Percentiles rank a stretch among this genome's conserved stretches.
These are phyloP conservation scores for Monilinia fructigena DNA, from an alignment of 2,329 filamentous ascomycete genomes.

Conservation along the genomic window DNA sequence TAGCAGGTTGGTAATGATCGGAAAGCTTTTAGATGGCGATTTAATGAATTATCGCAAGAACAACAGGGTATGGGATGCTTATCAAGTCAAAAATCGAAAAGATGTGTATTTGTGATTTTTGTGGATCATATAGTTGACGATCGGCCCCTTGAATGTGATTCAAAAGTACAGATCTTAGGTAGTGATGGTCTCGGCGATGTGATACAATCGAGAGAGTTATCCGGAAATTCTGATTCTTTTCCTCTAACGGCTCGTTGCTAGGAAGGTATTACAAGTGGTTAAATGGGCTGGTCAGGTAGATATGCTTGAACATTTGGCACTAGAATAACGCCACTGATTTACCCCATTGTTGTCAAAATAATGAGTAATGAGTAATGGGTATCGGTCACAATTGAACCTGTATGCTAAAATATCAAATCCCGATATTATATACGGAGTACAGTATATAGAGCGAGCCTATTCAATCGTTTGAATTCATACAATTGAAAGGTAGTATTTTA, in stretches of 20 bases:
- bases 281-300: slow-evolving; percentile 10
- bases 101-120: neutral
- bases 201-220: slow-evolving; percentile 1
- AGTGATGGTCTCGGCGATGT: slow-evolving; percentile 13
- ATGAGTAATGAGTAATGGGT: too few relatives aligned
- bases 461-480: too few relatives aligned
- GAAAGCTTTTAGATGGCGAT: slow-evolving; percentile 7
- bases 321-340: slow-evolving; percentile 2
- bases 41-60: neutral
- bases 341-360: neutral
- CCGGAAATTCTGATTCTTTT: slow-evolving; percentile 2
- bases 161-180: slow-evolving; percentile 11
- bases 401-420: too few relatives aligned
- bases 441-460: too few relatives aligned
- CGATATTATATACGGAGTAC: too few relatives aligned
- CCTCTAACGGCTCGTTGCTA: slow-evolving; percentile 9
- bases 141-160: slow-evolving; percentile 1
- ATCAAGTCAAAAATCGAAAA: too few relatives aligned
- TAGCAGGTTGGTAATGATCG: neutral
- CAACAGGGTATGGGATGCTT: neutral
- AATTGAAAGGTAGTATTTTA: too few relatives aligned
- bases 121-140: neutral
- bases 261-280: neutral
- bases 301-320: slow-evolving; percentile 1
- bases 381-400: too few relatives aligned